Percentiles rank a stretch among this genome's conserved stretches.
phyloP scores from a whole-genome alignment of 805 yeast genomes.

The Kodamaea hsintzibuensis region DNA sequence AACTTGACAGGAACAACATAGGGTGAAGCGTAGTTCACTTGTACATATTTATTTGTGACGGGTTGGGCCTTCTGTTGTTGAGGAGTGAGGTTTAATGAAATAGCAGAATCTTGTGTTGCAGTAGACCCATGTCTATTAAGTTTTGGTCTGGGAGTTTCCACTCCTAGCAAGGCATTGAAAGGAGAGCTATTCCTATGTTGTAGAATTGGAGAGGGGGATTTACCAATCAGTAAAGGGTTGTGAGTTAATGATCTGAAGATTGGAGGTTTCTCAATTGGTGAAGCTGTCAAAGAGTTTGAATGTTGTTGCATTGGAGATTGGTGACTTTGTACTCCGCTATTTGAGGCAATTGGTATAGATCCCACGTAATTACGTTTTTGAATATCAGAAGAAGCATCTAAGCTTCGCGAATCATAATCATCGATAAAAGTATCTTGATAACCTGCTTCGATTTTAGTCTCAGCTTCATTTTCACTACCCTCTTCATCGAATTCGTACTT shows the following conservation, averaged over 20 bases:
- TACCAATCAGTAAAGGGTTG: slow-evolving; percentile 16
- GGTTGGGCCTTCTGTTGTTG: slow-evolving; percentile 9
- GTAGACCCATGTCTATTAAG: slow-evolving; percentile 35
- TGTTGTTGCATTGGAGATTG: neutral
- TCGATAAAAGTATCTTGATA: slow-evolving; percentile 2
- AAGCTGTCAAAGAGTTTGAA: slow-evolving; percentile 13
- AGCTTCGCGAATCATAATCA: slow-evolving; percentile 1
- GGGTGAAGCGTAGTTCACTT: slow-evolving; percentile 28
- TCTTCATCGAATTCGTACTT: slow-evolving; percentile 40
- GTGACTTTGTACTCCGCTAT: slow-evolving; percentile 6
- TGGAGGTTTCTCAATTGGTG: slow-evolving; percentile 23
- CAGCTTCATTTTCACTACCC: slow-evolving; percentile 11
- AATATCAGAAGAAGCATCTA: neutral
- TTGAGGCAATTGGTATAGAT: slow-evolving; percentile 18
- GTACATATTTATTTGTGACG: slow-evolving; percentile 2
- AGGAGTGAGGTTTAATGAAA: slow-evolving; percentile 19
- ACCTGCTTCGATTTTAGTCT: neutral
- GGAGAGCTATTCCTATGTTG: slow-evolving; percentile 17
- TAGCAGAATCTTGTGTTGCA: slow-evolving; percentile 34
- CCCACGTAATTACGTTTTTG: slow-evolving; percentile 12
- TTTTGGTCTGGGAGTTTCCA: slow-evolving; percentile 23
- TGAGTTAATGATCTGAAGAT: slow-evolving; percentile 22
- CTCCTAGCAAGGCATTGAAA: slow-evolving; percentile 3
- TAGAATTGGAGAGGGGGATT: slow-evolving; percentile 24
- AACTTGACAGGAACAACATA: slow-evolving; percentile 43